Evolutionary conservation across 2,329 filamentous ascomycete genomes (phyloP).

Genomic region (Ophiosphaerella korrae): DNA sequence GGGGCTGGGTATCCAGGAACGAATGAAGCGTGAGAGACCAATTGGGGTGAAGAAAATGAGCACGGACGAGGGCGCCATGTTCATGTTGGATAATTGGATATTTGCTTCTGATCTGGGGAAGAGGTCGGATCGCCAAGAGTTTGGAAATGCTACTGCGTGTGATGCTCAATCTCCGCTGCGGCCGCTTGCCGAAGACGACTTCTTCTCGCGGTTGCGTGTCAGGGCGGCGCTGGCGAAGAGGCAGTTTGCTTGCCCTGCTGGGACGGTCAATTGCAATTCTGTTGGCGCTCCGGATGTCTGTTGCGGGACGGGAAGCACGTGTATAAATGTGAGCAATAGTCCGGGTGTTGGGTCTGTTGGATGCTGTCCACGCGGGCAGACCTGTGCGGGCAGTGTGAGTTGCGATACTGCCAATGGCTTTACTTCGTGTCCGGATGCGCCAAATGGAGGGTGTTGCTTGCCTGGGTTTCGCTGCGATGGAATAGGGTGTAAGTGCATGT

Average conservation of each 20-base stretch:
- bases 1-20: constrained; percentile 48
- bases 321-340: constrained; percentile 54
- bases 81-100: constrained; percentile 69
- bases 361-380: constrained; percentile 71
- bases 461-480: constrained; percentile 71
- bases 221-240: constrained; percentile 56
- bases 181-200: constrained; percentile 31
- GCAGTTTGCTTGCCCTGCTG: constrained; percentile 68
- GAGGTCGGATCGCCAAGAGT: constrained; percentile 11
- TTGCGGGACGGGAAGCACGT: constrained; percentile 69
- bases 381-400: constrained; percentile 67
- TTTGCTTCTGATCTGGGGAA: constrained; percentile 43
- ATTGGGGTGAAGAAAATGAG: constrained; percentile 75
- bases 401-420: constrained; percentile 65
- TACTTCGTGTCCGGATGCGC: constrained; percentile 65
- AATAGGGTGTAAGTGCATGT: constrained; percentile 66
- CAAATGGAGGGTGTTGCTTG: constrained; percentile 78
- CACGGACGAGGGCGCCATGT: constrained; percentile 72
- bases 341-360: constrained; percentile 72
- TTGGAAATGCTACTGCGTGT: constrained; percentile 28
- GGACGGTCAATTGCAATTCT: constrained; percentile 66
- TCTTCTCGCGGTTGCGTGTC: constrained; percentile 45
- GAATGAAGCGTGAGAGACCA: constrained; percentile 53
- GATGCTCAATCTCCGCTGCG: constrained; percentile 33
- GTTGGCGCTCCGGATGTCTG: constrained; percentile 74